These are phyloP conservation scores for Lenwebbia sp. DNA, from an alignment of 345 rosid genomes.

Conservation along the genomic window DNA sequence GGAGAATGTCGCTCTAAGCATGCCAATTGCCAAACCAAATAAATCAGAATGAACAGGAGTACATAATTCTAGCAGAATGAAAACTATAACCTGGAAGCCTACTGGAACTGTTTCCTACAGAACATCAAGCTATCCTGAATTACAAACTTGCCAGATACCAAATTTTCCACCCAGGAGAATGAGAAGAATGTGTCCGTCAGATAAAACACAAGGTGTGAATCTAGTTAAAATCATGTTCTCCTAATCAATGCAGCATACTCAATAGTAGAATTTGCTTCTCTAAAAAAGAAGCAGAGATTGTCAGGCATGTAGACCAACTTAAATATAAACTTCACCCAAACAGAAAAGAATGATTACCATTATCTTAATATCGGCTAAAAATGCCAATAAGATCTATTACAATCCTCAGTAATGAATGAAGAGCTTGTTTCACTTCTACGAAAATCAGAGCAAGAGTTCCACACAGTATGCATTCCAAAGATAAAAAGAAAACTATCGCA, in stretches of 20 bases:
- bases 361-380: background rate
- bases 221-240: background rate
- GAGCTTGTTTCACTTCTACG: background rate
- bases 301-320: background rate
- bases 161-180: background rate
- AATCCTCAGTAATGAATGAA: background rate
- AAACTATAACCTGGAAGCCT: background rate
- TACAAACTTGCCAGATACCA: background rate
- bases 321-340: background rate
- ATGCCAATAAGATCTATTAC: background rate
- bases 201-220: background rate
- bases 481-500: background rate
- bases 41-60: background rate
- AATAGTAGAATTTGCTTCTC: background rate
- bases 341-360: background rate
- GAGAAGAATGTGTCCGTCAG: background rate
- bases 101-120: background rate
- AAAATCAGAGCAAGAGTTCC: background rate
- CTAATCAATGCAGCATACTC: background rate
- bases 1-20: constrained; percentile 3
- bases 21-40: background rate
- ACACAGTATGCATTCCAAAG: background rate
- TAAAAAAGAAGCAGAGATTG: background rate
- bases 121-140: background rate
- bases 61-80: background rate